phyloP scores from a whole-genome alignment of 2,329 filamentous ascomycete species.

The Dactylonectria macrodidyma region DNA sequence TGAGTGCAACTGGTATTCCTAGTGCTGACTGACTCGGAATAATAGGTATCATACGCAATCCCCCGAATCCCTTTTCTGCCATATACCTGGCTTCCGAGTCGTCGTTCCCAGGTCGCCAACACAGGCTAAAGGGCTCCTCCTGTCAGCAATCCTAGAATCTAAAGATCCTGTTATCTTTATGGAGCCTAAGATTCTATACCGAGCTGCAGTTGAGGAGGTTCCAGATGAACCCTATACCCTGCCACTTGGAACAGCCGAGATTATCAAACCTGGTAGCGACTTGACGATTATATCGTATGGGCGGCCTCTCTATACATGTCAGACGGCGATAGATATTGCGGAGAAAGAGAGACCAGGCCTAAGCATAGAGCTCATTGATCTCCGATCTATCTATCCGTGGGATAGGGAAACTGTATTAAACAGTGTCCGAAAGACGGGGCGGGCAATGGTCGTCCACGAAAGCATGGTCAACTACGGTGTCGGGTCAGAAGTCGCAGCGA shows the following conservation, averaged over 20 bases:
- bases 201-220: slow-evolving; percentile 92
- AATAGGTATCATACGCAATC: slow-evolving; percentile 83
- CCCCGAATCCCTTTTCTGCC: slow-evolving; percentile 89
- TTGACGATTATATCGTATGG: slow-evolving; percentile 90
- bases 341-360: slow-evolving; percentile 78
- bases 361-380: slow-evolving; percentile 85
- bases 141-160: slow-evolving; percentile 77
- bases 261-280: slow-evolving; percentile 83
- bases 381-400: slow-evolving; percentile 92
- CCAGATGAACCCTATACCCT: slow-evolving; percentile 83
- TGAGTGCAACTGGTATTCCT: too few species aligned
- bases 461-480: slow-evolving; percentile 91
- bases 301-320: slow-evolving; percentile 89
- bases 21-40: too few species aligned
- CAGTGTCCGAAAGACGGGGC: slow-evolving; percentile 87
- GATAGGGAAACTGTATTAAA: slow-evolving; percentile 83
- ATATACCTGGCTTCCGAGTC: slow-evolving; percentile 88
- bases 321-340: slow-evolving; percentile 80
- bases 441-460: slow-evolving; percentile 90
- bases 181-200: slow-evolving; percentile 93
- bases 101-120: slow-evolving; percentile 87
- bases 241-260: slow-evolving; percentile 85
- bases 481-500: slow-evolving; percentile 88
- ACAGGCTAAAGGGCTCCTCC: slow-evolving; percentile 88
- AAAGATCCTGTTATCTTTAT: slow-evolving; percentile 92